Evolutionary conservation across 257 asterid species (phyloP).

Genomic region (Solanum appendiculatum): DNA sequence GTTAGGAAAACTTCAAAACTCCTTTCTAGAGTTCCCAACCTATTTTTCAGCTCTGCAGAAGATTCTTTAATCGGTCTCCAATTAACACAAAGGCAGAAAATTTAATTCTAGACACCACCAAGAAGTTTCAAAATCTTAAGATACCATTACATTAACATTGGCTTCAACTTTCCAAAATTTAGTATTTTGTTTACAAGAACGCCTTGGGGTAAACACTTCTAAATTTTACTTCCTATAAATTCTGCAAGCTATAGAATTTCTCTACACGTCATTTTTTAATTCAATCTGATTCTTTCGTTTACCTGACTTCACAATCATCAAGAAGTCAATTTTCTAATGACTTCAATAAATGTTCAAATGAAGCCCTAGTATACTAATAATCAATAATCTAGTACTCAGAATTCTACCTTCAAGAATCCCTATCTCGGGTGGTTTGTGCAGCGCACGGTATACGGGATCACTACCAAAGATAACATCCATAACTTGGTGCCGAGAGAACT

Average conservation of each 20-base stretch:
- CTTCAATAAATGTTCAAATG: background rate
- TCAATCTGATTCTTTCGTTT: background rate
- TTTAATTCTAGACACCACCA: background rate
- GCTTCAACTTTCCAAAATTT: background rate
- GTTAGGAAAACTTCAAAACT: background rate
- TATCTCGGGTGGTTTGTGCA: constrained; percentile 68
- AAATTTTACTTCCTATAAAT: background rate
- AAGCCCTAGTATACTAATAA: background rate
- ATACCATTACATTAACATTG: background rate
- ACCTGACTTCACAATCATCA: background rate
- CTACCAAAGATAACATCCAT: constrained; percentile 76
- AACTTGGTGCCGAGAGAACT: constrained; percentile 92
- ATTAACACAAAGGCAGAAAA: background rate
- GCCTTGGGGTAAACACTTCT: background rate
- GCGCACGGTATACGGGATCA: constrained; percentile 90
- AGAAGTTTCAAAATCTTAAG: background rate
- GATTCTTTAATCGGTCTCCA: background rate
- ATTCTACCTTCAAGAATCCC: constrained; percentile 60
- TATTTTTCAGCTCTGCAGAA: background rate
- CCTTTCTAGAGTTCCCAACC: background rate
- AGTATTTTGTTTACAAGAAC: background rate
- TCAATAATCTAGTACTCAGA: background rate
- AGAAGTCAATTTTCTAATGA: background rate
- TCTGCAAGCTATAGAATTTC: background rate
- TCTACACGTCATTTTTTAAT: background rate